A percentile compares a stretch with the other conserved stretches of the same genome.
phyloP scores from a whole-genome alignment of 73 alveolate genomes.

The Paramecium biaurelia region DNA sequence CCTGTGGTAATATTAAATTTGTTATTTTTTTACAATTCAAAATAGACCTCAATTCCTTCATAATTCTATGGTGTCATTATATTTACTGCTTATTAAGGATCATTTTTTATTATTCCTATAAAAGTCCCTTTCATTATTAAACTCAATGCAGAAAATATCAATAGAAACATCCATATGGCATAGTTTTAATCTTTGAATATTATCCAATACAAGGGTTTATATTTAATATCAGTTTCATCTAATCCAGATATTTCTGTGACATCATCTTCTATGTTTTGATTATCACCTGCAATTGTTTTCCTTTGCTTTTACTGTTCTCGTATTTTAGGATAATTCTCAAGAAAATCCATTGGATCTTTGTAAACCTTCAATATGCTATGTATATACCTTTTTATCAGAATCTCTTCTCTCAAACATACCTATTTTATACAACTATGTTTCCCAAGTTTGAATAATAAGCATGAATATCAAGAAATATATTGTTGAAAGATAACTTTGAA shows the following conservation, averaged over 20 bases:
- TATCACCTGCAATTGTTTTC: background rate
- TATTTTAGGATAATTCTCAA: background rate
- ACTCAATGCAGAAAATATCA: background rate
- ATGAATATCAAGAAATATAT: background rate
- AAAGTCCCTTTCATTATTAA: conserved; percentile 9
- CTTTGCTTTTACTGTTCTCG: background rate
- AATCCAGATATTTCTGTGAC: background rate
- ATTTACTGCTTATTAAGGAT: background rate
- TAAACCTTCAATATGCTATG: background rate
- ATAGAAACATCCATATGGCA: background rate
- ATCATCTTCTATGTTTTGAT: background rate
- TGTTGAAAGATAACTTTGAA: conserved; percentile 40
- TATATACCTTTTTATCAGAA: conserved; percentile 16
- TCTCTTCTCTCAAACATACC: conserved; percentile 41
- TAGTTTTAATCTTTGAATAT: background rate
- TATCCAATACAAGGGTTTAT: conserved; percentile 44
- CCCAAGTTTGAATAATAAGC: conserved; percentile 1
- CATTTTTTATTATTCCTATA: background rate
- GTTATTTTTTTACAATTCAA: background rate
- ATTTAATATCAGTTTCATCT: background rate
- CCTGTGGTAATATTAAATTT: background rate
- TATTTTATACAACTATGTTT: background rate
- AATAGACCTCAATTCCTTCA: conserved; percentile 16
- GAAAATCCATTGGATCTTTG: background rate
- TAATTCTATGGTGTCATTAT: background rate